Conservation (phyloP, 2,329 filamentous ascomycete species). For the Lasiodiplodia sp. region DNA sequence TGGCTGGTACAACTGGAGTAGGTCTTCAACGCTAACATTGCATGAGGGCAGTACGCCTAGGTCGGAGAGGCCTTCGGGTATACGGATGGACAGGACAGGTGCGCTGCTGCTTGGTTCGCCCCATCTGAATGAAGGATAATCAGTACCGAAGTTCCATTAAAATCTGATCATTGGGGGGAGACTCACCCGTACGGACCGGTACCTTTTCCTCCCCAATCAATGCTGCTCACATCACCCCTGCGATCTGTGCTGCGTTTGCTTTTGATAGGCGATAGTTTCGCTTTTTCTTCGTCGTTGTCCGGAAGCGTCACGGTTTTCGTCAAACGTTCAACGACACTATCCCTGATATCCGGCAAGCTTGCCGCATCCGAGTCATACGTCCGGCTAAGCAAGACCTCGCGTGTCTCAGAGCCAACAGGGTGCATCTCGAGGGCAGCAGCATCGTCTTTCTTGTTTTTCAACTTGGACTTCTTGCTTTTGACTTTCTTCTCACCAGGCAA, state of each 20-base stretch:
- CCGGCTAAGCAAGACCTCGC: constrained; percentile 1
- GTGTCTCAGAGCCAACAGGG: background rate
- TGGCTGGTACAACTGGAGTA: background rate
- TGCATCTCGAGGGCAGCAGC: background rate
- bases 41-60: constrained; percentile 10
- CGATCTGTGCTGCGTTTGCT: background rate
- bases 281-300: background rate
- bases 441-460: background rate
- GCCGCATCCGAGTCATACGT: constrained; percentile 27
- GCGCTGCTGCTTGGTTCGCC: constrained; percentile 15
- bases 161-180: background rate
- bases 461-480: background rate
- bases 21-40: constrained; percentile 8
- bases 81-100: constrained; percentile 3
- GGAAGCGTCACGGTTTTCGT: background rate
- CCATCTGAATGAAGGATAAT: background rate
- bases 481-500: background rate
- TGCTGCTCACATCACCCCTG: constrained; percentile 14
- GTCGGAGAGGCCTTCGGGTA: background rate
- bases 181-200: constrained; percentile 8
- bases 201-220: constrained; percentile 5
- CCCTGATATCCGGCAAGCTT: constrained; percentile 19
- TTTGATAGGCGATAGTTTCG: background rate
- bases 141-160: background rate
- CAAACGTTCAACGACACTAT: constrained; percentile 25